A percentile compares a stretch with the other conserved stretches of the same genome.
Evolutionary conservation across 768 basidiomycete species (phyloP).

Genomic region (Crassisporium funariophilum): DNA sequence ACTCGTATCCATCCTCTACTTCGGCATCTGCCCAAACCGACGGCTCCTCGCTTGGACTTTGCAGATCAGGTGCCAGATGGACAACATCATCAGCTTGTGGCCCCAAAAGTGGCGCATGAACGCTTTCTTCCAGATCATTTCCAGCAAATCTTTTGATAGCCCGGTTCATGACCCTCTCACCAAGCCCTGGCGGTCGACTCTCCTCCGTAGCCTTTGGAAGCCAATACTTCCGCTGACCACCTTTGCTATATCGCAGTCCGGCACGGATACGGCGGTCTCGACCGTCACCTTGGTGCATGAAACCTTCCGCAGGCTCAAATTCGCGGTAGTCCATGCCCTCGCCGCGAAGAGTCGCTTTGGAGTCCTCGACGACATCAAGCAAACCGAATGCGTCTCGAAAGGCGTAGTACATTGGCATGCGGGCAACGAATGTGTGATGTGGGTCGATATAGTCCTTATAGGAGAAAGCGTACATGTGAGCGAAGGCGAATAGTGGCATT

Average conservation of each 20-base stretch:
- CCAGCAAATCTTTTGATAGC: slow-evolving; percentile 44
- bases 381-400: slow-evolving; percentile 86
- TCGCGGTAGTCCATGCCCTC: slow-evolving; percentile 94
- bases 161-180: slow-evolving; percentile 44
- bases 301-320: slow-evolving; percentile 94
- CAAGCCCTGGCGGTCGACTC: slow-evolving; percentile 38
- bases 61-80: slow-evolving; percentile 62
- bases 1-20: slow-evolving; percentile 48
- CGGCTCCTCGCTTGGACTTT: slow-evolving; percentile 42
- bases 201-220: slow-evolving; percentile 65
- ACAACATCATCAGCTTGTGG: slow-evolving; percentile 65
- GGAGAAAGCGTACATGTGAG: slow-evolving; percentile 94
- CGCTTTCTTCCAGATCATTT: slow-evolving; percentile 50
- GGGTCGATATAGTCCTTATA: slow-evolving; percentile 81
- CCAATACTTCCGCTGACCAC: slow-evolving; percentile 97
- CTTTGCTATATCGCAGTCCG: slow-evolving; percentile 86
- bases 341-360: slow-evolving; percentile 78
- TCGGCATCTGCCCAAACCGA: slow-evolving; percentile 34
- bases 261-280: slow-evolving; percentile 87
- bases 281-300: slow-evolving; percentile 87
- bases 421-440: slow-evolving; percentile 66
- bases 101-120: slow-evolving; percentile 74
- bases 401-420: slow-evolving; percentile 88
- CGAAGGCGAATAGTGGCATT: slow-evolving; percentile 96
- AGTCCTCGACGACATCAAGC: slow-evolving; percentile 87